These are phyloP conservation scores for Stachybotrys echinatus DNA, from an alignment of 2,329 filamentous ascomycete species.

Conservation along the genomic window DNA sequence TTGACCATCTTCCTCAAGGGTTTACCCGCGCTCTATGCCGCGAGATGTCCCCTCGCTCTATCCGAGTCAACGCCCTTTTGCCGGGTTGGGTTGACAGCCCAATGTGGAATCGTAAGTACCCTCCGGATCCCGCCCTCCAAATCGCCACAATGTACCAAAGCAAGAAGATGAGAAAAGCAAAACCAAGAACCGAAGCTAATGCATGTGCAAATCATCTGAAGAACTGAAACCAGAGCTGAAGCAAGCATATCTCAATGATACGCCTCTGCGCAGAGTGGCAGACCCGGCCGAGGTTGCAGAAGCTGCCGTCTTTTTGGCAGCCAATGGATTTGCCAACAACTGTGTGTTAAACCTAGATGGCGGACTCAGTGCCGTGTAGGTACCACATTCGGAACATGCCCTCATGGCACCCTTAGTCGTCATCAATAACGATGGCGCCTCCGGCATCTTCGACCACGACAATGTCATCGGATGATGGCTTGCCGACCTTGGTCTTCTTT, in stretches of 20 bases:
- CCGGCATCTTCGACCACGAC: constrained; percentile 48
- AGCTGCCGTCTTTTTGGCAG: constrained; percentile 70
- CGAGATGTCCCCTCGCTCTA: constrained; percentile 53
- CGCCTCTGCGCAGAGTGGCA: constrained; percentile 64
- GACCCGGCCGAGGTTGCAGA: constrained; percentile 69
- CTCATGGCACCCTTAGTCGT: constrained; percentile 37
- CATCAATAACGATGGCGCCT: constrained; percentile 64
- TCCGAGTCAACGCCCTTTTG: constrained; percentile 75
- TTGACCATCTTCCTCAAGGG: constrained; percentile 34
- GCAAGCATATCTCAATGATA: constrained; percentile 38
- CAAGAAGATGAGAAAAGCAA: not conserved
- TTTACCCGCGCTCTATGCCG: constrained; percentile 63
- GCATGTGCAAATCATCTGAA: constrained; percentile 26
- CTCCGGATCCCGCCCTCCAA: constrained; percentile 8
- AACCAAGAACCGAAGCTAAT: constrained; percentile 23
- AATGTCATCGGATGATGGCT: constrained; percentile 28
- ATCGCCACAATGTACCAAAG: constrained; percentile 4
- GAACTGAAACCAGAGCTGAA: constrained; percentile 32
- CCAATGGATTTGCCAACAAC: constrained; percentile 80
- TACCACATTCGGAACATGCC: not conserved
- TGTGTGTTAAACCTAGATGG: constrained; percentile 83
- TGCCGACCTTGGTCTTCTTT: constrained; percentile 45
- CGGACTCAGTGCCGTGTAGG: constrained; percentile 65
- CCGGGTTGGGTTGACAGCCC: constrained; percentile 79
- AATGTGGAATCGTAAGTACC: constrained; percentile 65